Percentiles rank a stretch among this genome's conserved stretches.
phyloP scores from a whole-genome alignment of 768 basidiomycete genomes.

The Strobilomyces confusus region DNA sequence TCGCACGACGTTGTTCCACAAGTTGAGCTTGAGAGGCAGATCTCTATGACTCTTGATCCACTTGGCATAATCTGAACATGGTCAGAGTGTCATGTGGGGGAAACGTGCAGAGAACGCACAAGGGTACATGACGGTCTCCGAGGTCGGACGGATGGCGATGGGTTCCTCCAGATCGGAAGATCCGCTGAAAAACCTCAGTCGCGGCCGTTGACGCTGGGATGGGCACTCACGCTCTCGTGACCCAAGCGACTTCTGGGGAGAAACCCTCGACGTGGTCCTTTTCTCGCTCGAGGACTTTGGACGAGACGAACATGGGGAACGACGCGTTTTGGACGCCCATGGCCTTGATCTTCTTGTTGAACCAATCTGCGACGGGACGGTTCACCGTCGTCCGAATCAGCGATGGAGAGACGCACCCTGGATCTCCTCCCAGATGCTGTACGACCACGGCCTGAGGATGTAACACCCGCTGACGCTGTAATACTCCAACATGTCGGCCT shows the following conservation, averaged over 20 bases:
- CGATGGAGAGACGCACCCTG: slow-evolving; percentile 53
- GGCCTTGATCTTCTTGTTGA: slow-evolving; percentile 87
- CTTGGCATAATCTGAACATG: slow-evolving; percentile 82
- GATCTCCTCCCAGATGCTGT: slow-evolving; percentile 94
- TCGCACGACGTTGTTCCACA: slow-evolving; percentile 99
- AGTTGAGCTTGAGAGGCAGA: slow-evolving; percentile 93
- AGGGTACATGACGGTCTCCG: slow-evolving; percentile 99
- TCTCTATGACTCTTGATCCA: slow-evolving; percentile 99
- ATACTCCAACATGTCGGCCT: slow-evolving; percentile 98
- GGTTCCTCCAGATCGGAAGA: slow-evolving; percentile 93
- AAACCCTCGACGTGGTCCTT: slow-evolving; percentile 99
- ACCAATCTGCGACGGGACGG: slow-evolving; percentile 69
- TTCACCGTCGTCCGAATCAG: not conserved
- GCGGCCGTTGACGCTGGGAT: not conserved
- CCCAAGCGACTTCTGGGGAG: slow-evolving; percentile 99
- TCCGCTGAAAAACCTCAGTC: slow-evolving; percentile 49
- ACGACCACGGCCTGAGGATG: slow-evolving; percentile 97
- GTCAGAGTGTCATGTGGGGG: slow-evolving; percentile 1
- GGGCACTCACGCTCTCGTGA: slow-evolving; percentile 80
- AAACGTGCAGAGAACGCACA: slow-evolving; percentile 48
- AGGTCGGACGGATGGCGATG: slow-evolving; percentile 96
- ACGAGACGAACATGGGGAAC: slow-evolving; percentile 98
- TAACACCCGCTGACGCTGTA: slow-evolving; percentile 99
- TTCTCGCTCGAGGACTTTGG: slow-evolving; percentile 89
- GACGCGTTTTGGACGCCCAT: slow-evolving; percentile 96